A percentile compares a stretch with the other conserved stretches of the same genome.
Evolutionary conservation across 768 basidiomycete species (phyloP).

Genomic region (Pisolithus marmoratus): DNA sequence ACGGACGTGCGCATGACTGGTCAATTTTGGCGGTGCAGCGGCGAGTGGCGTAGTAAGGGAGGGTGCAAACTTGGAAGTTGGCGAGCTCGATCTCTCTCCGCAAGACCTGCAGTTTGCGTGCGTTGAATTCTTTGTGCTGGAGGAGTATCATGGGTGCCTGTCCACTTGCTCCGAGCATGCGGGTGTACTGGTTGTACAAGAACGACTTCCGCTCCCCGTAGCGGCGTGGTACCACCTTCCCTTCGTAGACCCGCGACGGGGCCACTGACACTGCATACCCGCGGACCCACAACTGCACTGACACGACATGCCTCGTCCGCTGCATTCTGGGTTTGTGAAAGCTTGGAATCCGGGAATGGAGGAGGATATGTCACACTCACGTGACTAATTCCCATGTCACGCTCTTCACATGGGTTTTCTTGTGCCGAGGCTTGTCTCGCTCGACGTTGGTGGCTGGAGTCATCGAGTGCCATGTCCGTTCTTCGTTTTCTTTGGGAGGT

Average conservation of each 20-base stretch:
- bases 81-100: slow-evolving; percentile 63
- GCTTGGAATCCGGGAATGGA: neutral
- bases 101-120: slow-evolving; percentile 60
- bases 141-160: slow-evolving; percentile 71
- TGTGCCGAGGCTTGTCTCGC: slow-evolving; percentile 10
- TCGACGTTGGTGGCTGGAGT: slow-evolving; percentile 13
- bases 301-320: slow-evolving; percentile 2
- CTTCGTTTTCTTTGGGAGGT: slow-evolving; percentile 7
- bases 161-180: slow-evolving; percentile 55
- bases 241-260: slow-evolving; percentile 43
- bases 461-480: slow-evolving; percentile 26
- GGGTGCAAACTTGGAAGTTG: slow-evolving; percentile 34
- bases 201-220: slow-evolving; percentile 77
- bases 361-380: slow-evolving; percentile 14
- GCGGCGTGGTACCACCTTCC: slow-evolving; percentile 55
- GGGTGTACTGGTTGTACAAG: slow-evolving; percentile 75
- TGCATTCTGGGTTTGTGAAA: neutral
- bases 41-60: slow-evolving; percentile 30
- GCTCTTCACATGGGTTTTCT: slow-evolving; percentile 14
- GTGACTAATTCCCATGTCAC: slow-evolving; percentile 12
- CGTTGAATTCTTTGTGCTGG: slow-evolving; percentile 69
- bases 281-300: slow-evolving; percentile 26
- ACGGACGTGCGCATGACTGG: slow-evolving; percentile 72
- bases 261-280: slow-evolving; percentile 54
- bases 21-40: slow-evolving; percentile 46